These are phyloP conservation scores for Raphanus sativus DNA, from an alignment of 345 rosid genomes.

Conservation along the genomic window DNA sequence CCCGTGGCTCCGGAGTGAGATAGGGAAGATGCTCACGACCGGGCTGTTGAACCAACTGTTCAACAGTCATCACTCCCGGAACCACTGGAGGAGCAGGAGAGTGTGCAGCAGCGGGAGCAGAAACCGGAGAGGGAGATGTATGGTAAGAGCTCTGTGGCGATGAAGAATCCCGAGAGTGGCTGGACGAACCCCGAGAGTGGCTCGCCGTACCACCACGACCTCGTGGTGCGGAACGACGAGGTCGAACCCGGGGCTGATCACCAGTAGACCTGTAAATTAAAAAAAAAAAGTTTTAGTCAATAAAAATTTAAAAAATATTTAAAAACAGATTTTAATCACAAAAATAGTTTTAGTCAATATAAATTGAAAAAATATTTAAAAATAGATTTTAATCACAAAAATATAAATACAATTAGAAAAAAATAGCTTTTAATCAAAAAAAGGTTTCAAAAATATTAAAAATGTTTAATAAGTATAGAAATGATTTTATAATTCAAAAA, in stretches of 20 bases:
- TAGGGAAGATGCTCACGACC: background rate
- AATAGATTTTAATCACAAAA: background rate
- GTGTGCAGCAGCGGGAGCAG: background rate
- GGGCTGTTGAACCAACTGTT: background rate
- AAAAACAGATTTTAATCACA: too few relatives aligned
- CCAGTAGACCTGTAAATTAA: background rate
- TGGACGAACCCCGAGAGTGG: background rate
- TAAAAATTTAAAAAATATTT: too few relatives aligned
- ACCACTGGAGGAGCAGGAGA: background rate
- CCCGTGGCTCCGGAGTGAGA: background rate
- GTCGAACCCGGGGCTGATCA: background rate
- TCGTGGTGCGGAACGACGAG: background rate
- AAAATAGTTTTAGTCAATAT: background rate
- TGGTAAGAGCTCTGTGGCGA: background rate
- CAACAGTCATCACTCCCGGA: background rate
- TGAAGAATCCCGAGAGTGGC: background rate
- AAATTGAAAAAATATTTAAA: background rate
- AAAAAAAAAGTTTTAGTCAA: background rate
- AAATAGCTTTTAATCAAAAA: too few relatives aligned
- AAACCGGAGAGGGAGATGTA: background rate
- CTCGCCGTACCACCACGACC: background rate
- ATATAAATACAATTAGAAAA: too few relatives aligned
- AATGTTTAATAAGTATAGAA: too few relatives aligned
- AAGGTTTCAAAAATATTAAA: too few relatives aligned
- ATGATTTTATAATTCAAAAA: too few relatives aligned